A percentile compares a stretch with the other conserved stretches of the same genome.
These are phyloP conservation scores for Atkinsonella texensis DNA, from an alignment of 2,329 filamentous ascomycete genomes.

Conservation along the genomic window DNA sequence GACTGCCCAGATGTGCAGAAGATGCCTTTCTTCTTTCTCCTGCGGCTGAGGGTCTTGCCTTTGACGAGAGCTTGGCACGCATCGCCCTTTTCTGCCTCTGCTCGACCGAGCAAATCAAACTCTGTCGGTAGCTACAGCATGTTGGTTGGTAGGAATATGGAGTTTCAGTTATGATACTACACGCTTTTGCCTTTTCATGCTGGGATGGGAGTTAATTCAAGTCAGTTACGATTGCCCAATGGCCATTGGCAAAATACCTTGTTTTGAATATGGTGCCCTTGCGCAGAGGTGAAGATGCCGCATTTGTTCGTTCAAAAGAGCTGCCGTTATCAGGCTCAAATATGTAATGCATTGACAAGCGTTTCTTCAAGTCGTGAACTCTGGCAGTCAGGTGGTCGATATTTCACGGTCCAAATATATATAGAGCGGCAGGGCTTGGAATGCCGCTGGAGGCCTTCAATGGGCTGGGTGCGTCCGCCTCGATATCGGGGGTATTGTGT, in stretches of 20 bases:
- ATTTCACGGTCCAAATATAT: constrained; percentile 14
- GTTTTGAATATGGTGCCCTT: constrained; percentile 30
- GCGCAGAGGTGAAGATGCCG: constrained; percentile 10
- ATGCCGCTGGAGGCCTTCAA: constrained; percentile 12
- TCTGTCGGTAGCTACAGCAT: constrained; percentile 18
- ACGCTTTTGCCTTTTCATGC: not conserved
- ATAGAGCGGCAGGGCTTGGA: constrained; percentile 15
- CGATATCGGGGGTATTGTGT: not conserved
- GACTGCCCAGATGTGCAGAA: constrained; percentile 23
- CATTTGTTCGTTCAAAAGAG: constrained; percentile 1
- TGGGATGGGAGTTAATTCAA: constrained; percentile 21
- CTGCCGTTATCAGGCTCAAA: constrained; percentile 10
- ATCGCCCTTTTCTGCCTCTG: constrained; percentile 17
- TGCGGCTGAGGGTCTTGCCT: constrained; percentile 29
- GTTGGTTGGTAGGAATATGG: not conserved
- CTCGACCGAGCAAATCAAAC: constrained; percentile 14
- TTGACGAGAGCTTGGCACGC: constrained; percentile 21
- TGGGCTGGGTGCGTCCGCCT: not conserved
- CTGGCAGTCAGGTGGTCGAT: constrained; percentile 24
- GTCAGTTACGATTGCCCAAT: constrained; percentile 35
- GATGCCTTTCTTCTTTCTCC: constrained; percentile 29
- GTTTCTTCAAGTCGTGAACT: constrained; percentile 31
- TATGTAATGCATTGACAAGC: constrained; percentile 18
- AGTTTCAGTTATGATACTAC: not conserved
- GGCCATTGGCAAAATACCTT: constrained; percentile 35